Conservation (phyloP, 163 green algal genomes). For the Scenedesmus sp. region DNA sequence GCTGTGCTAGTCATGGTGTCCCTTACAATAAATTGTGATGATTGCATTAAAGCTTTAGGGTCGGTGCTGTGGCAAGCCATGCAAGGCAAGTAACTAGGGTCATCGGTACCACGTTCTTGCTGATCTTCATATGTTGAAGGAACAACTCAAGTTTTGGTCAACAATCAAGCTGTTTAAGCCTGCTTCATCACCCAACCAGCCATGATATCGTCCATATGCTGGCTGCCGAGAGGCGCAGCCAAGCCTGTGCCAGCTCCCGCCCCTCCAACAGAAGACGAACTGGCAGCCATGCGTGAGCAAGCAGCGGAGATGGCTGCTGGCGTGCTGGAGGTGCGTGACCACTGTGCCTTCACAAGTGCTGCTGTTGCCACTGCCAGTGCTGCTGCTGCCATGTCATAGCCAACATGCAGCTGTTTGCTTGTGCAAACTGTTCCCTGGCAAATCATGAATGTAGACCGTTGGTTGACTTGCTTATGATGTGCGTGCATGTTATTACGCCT, state of each 20-base stretch:
- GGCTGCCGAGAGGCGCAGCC: conserved; percentile 84
- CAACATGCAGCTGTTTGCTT: background rate
- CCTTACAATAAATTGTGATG: background rate
- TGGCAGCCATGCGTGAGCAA: conserved; percentile 64
- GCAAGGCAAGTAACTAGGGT: background rate
- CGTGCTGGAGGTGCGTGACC: conserved; percentile 12
- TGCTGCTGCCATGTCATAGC: background rate
- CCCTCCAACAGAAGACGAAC: conserved; percentile 78
- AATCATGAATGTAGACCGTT: too few relatives aligned
- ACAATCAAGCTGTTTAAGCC: background rate
- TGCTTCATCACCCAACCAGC: background rate
- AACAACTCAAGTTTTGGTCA: background rate
- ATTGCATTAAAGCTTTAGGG: background rate
- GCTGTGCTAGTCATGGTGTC: background rate
- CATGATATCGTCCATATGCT: conserved; percentile 92
- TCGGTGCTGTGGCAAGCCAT: background rate
- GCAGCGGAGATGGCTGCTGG: conserved; percentile 51
- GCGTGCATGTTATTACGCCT: background rate
- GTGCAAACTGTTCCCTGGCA: background rate
- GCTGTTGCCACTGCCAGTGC: conserved; percentile 13
- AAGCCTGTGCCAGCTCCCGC: conserved; percentile 73
- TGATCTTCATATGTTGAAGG: background rate
- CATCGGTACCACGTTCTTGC: background rate
- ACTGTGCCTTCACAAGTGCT: background rate
- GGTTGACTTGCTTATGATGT: background rate